These are phyloP conservation scores for Salvia splendens DNA, from an alignment of 257 asterid genomes.

Conservation along the genomic window DNA sequence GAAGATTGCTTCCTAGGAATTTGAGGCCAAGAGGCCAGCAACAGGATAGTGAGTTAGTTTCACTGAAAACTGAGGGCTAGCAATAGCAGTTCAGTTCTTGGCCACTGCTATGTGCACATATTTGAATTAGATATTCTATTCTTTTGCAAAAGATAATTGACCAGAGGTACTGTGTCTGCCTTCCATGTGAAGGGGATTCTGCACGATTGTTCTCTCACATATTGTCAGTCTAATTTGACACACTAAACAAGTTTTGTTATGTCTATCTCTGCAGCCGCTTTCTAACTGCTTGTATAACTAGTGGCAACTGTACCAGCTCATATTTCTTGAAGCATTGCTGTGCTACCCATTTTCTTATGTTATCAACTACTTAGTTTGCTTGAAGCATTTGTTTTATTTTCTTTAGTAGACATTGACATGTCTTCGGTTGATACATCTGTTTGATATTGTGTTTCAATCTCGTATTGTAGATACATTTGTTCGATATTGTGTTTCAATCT, in stretches of 20 bases:
- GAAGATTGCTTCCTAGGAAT: slow-evolving; percentile 77
- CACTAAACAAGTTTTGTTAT: slow-evolving; percentile 18
- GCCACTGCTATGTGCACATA: slow-evolving; percentile 27
- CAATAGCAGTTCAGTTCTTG: slow-evolving; percentile 33
- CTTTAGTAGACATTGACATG: neutral
- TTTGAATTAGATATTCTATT: slow-evolving; percentile 20
- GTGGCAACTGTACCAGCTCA: neutral
- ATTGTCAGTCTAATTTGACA: slow-evolving; percentile 10
- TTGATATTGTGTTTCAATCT: neutral
- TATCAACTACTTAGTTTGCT: slow-evolving; percentile 8
- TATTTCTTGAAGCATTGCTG: slow-evolving; percentile 22
- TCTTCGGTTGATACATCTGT: neutral
- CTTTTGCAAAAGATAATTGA: slow-evolving; percentile 32
- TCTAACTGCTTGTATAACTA: slow-evolving; percentile 21
- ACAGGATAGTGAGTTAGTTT: slow-evolving; percentile 76
- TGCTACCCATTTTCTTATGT: slow-evolving; percentile 11
- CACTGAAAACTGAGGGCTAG: slow-evolving; percentile 54
- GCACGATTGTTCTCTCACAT: slow-evolving; percentile 26
- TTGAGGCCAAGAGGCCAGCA: slow-evolving; percentile 70
- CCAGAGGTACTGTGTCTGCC: slow-evolving; percentile 18
- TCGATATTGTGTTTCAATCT: neutral
- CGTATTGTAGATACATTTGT: neutral
- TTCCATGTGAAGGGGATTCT: neutral
- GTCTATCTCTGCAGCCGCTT: slow-evolving; percentile 16
- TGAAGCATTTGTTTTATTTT: neutral